Evolutionary conservation across 2,329 filamentous ascomycete genomes (phyloP), one percentile per base, ranked within the genome.

Genomic region (Monascus ruber): DNA sequence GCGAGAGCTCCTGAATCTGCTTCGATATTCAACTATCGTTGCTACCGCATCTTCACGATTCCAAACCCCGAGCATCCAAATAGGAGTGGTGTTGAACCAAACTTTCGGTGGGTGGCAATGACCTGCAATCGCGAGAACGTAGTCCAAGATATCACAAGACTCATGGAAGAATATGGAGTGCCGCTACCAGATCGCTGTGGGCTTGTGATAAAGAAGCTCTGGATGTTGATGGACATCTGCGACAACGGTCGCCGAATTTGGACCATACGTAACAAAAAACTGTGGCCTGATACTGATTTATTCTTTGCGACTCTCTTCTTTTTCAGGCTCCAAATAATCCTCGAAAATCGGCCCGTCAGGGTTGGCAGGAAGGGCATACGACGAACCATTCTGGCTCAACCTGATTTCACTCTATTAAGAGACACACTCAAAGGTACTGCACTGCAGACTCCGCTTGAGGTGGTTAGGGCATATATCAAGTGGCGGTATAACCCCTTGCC

Each of bases 201-300:
- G 36, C 37, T 51, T 7, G 68, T 70, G 1, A 60, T 83, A 34
- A 69, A 76, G 50, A 83, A 83, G 52, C 65, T 85, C 11, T 91
- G 85, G 85, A 70, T 83, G 37, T 53, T 84, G 28, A 77, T 86
- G 66, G 83, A 87, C 51, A 63, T 80, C 4, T 64, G 74, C 0
- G 77, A 75, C 9, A 80, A 70, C 36, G 50, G 46, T 0, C 64
- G 72, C 9, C 76, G 85, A 1, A 59, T 69, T 5, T 64, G 64
- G 1, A 63, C 81, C 5, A 56, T 85, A 4, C 65, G 65, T 26
- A 76, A 76, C 54, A 38, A 39, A 6, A 47, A 51, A 0, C 65
- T 79, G 35, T 82, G 82, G 70, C 64, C 70, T 6, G 65, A 81
- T 41, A 43, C 55, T 4, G 77, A 85, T 51, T 57, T 91, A 6